These are phyloP conservation scores for Fusarium nelsonii DNA, from an alignment of 2,329 filamentous ascomycete genomes.

Conservation along the genomic window DNA sequence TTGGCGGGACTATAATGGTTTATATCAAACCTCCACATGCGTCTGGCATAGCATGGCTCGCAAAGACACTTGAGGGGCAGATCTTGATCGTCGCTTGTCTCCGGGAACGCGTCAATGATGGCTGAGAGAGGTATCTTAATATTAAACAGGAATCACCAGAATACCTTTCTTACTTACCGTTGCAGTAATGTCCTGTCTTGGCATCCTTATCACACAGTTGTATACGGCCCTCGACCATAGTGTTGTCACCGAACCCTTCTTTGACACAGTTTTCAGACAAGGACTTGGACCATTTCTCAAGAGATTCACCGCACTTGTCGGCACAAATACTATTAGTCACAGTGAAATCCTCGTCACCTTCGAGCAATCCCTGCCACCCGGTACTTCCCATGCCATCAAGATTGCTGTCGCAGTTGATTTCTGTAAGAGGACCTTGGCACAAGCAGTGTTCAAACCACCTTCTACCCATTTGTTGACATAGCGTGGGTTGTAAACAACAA, in stretches of 20 bases:
- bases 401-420: not conserved
- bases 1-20: constrained; percentile 4
- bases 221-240: not conserved
- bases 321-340: constrained; percentile 6
- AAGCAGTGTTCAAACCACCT: not conserved
- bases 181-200: constrained; percentile 6
- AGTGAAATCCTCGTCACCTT: not conserved
- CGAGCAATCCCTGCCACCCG: not conserved
- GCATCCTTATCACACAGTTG: constrained; percentile 22
- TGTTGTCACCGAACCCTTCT: not conserved
- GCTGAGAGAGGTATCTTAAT: not conserved
- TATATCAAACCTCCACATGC: constrained; percentile 14
- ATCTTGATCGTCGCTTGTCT: not conserved
- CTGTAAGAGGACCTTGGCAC: not conserved
- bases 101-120: not conserved
- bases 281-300: not conserved
- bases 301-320: not conserved
- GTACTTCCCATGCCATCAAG: not conserved
- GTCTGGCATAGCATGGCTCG: constrained; percentile 11
- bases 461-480: not conserved
- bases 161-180: accelerated
- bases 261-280: not conserved
- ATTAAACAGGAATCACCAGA: accelerated
- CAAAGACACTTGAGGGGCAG: not conserved
- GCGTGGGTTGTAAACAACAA: not conserved